Percentiles rank a stretch among this genome's conserved stretches.
Evolutionary conservation across 2,329 filamentous ascomycete species (phyloP).

Genomic region (Trichoderma oligosporum): DNA sequence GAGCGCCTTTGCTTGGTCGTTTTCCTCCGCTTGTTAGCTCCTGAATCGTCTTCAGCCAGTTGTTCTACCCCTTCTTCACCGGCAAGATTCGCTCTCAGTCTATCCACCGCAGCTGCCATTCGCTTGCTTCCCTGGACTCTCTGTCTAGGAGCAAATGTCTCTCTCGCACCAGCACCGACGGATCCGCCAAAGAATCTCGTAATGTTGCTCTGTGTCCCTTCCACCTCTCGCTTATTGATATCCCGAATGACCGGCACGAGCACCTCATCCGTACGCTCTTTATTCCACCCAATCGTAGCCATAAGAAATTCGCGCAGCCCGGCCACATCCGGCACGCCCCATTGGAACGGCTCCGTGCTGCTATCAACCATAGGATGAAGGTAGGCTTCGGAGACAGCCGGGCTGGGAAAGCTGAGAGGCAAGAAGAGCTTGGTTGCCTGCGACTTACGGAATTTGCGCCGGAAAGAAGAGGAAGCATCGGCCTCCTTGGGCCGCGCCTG

Average conservation of each 20-base stretch:
- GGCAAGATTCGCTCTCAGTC: conserved; percentile 48
- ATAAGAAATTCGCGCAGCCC: conserved; percentile 81
- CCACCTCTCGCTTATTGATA: conserved; percentile 82
- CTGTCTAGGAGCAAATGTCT: conserved; percentile 68
- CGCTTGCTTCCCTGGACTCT: conserved; percentile 63
- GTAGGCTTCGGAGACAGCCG: conserved; percentile 78
- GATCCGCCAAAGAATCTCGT: conserved; percentile 83
- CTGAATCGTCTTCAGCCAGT: conserved; percentile 1
- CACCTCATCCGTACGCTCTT: conserved; percentile 90
- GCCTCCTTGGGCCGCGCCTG: conserved; percentile 61
- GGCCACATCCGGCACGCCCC: conserved; percentile 92
- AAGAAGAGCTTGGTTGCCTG: conserved; percentile 85
- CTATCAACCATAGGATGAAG: conserved; percentile 79
- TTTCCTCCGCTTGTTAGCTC: conserved; percentile 21
- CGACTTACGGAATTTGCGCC: conserved; percentile 77
- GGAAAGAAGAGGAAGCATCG: conserved; percentile 61
- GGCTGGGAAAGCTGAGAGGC: conserved; percentile 72
- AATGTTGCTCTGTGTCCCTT: conserved; percentile 94
- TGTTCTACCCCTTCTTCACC: conserved; percentile 19
- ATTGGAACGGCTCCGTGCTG: conserved; percentile 76
- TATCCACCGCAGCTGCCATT: conserved; percentile 71
- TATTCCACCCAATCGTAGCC: conserved; percentile 87
- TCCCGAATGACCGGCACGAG: conserved; percentile 92
- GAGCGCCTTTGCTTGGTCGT: background rate
- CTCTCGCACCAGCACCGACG: conserved; percentile 63